Conservation (phyloP, 768 basidiomycete genomes). For the Cystobasidium ongulense region DNA sequence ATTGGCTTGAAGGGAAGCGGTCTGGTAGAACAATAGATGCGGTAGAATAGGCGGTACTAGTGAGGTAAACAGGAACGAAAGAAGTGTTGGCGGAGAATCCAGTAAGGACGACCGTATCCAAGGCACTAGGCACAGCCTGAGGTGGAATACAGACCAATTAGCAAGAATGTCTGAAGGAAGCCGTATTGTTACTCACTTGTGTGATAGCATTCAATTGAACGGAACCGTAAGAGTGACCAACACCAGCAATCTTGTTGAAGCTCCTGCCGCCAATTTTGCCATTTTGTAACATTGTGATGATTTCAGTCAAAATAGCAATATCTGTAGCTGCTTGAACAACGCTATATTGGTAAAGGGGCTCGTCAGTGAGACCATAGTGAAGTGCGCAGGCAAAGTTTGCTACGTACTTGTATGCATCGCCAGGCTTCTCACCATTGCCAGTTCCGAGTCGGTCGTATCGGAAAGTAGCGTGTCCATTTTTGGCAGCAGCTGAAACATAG, state of each 20-base stretch:
- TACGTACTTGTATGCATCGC: slow-evolving; percentile 32
- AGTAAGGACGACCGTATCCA: slow-evolving; percentile 33
- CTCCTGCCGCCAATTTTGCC: slow-evolving; percentile 32
- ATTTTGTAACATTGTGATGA: slow-evolving; percentile 17
- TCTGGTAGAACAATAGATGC: slow-evolving; percentile 26
- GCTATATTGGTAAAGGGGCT: background rate
- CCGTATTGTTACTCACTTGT: background rate
- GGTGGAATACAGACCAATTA: background rate
- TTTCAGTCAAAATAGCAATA: slow-evolving; percentile 29
- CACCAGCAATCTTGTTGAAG: slow-evolving; percentile 32
- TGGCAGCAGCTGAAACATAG: slow-evolving; percentile 33
- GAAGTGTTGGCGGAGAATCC: slow-evolving; percentile 34
- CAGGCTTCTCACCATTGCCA: slow-evolving; percentile 32
- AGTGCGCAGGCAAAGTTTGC: background rate
- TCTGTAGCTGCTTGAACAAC: slow-evolving; percentile 25
- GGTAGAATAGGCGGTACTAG: slow-evolving; percentile 33
- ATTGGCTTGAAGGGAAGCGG: slow-evolving; percentile 20
- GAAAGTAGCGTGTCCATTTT: slow-evolving; percentile 34
- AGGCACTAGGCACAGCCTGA: slow-evolving; percentile 1
- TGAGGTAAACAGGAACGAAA: slow-evolving; percentile 28
- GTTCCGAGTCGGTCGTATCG: slow-evolving; percentile 36
- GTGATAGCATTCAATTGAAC: slow-evolving; percentile 32
- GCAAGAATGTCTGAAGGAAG: background rate
- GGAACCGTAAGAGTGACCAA: slow-evolving; percentile 37
- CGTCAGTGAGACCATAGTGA: background rate